A percentile compares a stretch with the other conserved stretches of the same genome.
Evolutionary conservation across 1,284 basidiomycete species (phyloP).

Genomic region (Pterula multifida): DNA sequence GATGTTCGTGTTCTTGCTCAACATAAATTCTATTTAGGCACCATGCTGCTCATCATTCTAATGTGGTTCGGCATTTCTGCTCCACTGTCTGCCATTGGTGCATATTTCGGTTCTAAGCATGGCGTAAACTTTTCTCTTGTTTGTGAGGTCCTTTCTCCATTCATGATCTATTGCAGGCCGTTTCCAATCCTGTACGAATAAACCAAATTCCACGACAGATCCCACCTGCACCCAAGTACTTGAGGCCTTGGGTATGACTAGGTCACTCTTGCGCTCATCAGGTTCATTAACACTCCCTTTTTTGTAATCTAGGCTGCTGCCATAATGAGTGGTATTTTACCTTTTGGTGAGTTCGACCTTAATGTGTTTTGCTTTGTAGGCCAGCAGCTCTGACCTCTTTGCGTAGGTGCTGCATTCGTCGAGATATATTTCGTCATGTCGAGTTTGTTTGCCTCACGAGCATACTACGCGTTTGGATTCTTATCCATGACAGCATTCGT

Average conservation of each 20-base stretch:
- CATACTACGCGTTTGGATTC: conserved; percentile 95
- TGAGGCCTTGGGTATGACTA: conserved; percentile 55
- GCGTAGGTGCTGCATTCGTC: conserved; percentile 80
- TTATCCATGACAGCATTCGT: conserved; percentile 81
- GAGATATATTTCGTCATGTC: conserved; percentile 93
- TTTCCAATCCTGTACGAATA: conserved; percentile 76
- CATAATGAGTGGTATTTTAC: conserved; percentile 82
- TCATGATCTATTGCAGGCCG: conserved; percentile 29
- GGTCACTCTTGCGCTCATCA: background rate
- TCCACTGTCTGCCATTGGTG: conserved; percentile 64
- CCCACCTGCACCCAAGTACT: conserved; percentile 75
- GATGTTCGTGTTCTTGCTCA: too few species aligned
- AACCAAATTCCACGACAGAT: conserved; percentile 92
- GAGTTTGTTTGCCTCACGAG: conserved; percentile 86
- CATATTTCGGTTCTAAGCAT: conserved; percentile 75
- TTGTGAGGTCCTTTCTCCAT: conserved; percentile 3
- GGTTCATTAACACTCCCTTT: conserved; percentile 6
- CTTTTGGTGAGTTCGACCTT: conserved; percentile 55
- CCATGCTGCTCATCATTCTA: conserved; percentile 79
- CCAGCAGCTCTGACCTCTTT: conserved; percentile 6
- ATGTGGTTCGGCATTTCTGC: conserved; percentile 97
- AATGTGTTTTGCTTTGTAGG: too few species aligned
- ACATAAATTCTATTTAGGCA: conserved; percentile 33
- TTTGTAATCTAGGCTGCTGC: conserved; percentile 56
- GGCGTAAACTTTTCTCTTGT: conserved; percentile 45